Conservation (phyloP, 2,329 filamentous ascomycete species). For the Epicoccum nigrum region DNA sequence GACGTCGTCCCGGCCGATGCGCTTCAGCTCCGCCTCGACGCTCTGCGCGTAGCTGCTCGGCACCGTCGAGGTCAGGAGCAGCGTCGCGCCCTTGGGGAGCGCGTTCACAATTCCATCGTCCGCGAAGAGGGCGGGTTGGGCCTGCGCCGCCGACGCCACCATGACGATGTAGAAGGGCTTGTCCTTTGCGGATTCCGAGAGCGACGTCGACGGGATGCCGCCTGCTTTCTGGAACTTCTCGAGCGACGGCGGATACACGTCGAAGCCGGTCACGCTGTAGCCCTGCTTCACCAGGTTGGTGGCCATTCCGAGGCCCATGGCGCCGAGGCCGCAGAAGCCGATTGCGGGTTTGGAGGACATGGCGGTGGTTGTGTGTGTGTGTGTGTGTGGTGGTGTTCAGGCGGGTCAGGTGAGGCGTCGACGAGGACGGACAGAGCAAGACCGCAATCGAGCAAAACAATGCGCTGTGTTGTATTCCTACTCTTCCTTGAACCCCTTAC, state of each 20-base stretch:
- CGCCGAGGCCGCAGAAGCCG: constrained; percentile 76
- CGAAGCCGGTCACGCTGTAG: constrained; percentile 72
- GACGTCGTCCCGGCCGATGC: constrained; percentile 65
- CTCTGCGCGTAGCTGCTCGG: constrained; percentile 69
- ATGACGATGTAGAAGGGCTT: constrained; percentile 72
- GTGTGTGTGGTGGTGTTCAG: too few relatives aligned
- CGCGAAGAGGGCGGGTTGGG: constrained; percentile 69
- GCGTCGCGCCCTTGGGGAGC: constrained; percentile 63
- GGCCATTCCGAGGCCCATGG: constrained; percentile 85
- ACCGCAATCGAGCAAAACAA: not conserved
- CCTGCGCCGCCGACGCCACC: constrained; percentile 76
- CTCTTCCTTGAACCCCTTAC: not conserved
- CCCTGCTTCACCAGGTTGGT: constrained; percentile 72
- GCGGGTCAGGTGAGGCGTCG: not conserved
- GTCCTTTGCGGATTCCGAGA: constrained; percentile 65
- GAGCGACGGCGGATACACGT: constrained; percentile 71
- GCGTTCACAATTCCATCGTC: constrained; percentile 56
- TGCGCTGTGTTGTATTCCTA: not conserved
- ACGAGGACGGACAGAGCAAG: not conserved
- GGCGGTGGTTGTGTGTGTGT: not conserved
- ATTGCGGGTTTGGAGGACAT: constrained; percentile 56
- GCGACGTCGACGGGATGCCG: constrained; percentile 64
- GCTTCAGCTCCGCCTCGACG: constrained; percentile 63
- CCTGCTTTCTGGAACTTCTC: constrained; percentile 69
- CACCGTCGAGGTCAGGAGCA: constrained; percentile 74